A percentile compares a stretch with the other conserved stretches of the same genome.
These are phyloP conservation scores for Pythium brachiatum DNA, from an alignment of 352 stramenopile species.

Conservation along the genomic window DNA sequence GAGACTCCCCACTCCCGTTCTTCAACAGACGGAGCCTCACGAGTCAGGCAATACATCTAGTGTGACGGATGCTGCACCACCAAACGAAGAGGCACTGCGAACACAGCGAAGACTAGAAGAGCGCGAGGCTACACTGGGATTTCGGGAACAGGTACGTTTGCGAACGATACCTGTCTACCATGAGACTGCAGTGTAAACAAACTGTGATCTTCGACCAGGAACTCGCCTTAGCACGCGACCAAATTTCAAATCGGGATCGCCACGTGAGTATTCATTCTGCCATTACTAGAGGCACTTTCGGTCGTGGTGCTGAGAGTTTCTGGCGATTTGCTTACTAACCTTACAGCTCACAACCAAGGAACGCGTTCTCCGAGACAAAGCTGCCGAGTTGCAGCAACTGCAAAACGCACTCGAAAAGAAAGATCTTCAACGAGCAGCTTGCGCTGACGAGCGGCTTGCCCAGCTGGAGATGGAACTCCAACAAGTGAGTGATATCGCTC, in stretches of 20 bases:
- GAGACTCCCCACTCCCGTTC: not conserved
- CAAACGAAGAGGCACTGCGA: not conserved
- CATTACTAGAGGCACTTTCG: too few species aligned
- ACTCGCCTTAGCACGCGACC: constrained; percentile 13
- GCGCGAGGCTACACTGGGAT: constrained; percentile 22
- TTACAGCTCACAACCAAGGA: constrained; percentile 39
- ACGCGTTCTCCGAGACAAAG: constrained; percentile 45
- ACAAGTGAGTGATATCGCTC: constrained; percentile 1
- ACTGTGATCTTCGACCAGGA: constrained; percentile 14
- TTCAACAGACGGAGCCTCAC: not conserved
- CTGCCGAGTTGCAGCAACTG: constrained; percentile 29
- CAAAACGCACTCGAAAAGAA: constrained; percentile 20
- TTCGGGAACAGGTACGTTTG: constrained; percentile 34
- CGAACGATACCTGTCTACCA: not conserved
- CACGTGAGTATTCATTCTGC: constrained; percentile 27
- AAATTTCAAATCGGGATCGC: constrained; percentile 28
- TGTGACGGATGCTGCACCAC: not conserved
- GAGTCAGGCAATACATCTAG: not conserved
- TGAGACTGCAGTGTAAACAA: not conserved
- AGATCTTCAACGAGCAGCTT: not conserved
- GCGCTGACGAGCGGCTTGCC: not conserved
- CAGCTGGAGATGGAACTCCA: constrained; percentile 17
- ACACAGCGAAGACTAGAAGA: constrained; percentile 17
- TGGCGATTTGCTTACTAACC: too few species aligned
- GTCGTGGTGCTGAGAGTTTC: too few species aligned